phyloP scores from a whole-genome alignment of 148 eudicot genomes.

The Vaccinium vitisidaea region DNA sequence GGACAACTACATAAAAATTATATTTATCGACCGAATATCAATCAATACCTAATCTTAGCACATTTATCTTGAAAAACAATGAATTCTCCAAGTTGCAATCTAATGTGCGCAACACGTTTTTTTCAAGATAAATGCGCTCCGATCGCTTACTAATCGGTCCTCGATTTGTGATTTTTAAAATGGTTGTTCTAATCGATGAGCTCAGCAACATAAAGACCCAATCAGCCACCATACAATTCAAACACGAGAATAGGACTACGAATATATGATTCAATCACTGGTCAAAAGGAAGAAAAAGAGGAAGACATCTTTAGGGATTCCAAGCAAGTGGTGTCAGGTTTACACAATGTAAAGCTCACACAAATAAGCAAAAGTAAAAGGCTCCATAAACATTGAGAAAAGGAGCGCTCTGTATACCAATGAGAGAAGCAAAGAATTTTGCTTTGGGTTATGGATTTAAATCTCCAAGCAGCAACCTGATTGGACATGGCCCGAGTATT shows the following conservation, averaged over 20 bases:
- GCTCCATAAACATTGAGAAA: too few species aligned
- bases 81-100: too few species aligned
- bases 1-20: too few species aligned
- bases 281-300: background rate
- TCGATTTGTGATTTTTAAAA: background rate
- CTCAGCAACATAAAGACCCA: too few species aligned
- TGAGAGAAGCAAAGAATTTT: background rate
- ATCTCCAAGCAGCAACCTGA: conserved; percentile 65
- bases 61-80: too few species aligned
- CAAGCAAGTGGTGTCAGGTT: background rate
- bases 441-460: conserved; percentile 5
- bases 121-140: background rate
- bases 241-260: background rate
- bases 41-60: background rate
- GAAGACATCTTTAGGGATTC: background rate
- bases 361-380: too few species aligned
- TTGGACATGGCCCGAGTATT: conserved; percentile 68
- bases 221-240: too few species aligned
- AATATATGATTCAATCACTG: background rate
- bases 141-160: background rate
- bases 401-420: too few species aligned
- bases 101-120: background rate
- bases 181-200: too few species aligned
- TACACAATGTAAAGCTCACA: too few species aligned
- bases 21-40: too few species aligned